Conservation (phyloP, 2,329 filamentous ascomycete species). For the Lojkania enalia region DNA sequence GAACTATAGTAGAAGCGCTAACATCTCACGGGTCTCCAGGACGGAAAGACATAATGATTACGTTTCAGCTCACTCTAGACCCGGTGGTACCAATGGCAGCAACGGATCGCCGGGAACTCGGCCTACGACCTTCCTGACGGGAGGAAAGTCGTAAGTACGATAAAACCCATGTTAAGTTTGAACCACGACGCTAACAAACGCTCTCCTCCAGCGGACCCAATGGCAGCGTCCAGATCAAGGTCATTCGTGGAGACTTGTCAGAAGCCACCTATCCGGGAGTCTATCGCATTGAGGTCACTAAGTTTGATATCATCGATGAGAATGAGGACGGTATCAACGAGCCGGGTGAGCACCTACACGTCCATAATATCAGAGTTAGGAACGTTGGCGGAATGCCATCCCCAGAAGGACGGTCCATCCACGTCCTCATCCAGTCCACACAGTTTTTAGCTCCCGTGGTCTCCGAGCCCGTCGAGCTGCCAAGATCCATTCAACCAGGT, state of each 20-base stretch:
- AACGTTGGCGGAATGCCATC: constrained; percentile 22
- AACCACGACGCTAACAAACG: background rate
- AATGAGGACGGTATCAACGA: constrained; percentile 20
- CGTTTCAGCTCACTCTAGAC: constrained; percentile 1
- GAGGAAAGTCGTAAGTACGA: constrained; percentile 5
- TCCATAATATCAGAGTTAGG: constrained; percentile 16
- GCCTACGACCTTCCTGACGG: constrained; percentile 6
- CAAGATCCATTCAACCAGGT: constrained; percentile 12
- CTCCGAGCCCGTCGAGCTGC: constrained; percentile 9
- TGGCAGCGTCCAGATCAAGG: constrained; percentile 15
- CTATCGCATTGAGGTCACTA: constrained; percentile 16
- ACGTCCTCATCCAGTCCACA: constrained; percentile 11
- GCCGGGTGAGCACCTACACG: constrained; percentile 17
- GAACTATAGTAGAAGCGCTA: background rate
- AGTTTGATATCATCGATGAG: constrained; percentile 20
- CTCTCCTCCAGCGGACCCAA: constrained; percentile 6
- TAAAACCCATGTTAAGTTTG: background rate
- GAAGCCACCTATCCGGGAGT: constrained; percentile 15
- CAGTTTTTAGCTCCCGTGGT: constrained; percentile 11
- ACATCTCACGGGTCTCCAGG: background rate
- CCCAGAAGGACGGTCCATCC: constrained; percentile 9
- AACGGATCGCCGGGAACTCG: constrained; percentile 11
- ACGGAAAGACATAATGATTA: constrained; percentile 3
- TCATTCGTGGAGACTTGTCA: constrained; percentile 14
- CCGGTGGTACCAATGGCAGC: constrained; percentile 10